Evolutionary conservation across 495 filamentous ascomycete species (phyloP), one percentile per base, ranked within the genome.

Genomic region (Monascus purpureus): DNA sequence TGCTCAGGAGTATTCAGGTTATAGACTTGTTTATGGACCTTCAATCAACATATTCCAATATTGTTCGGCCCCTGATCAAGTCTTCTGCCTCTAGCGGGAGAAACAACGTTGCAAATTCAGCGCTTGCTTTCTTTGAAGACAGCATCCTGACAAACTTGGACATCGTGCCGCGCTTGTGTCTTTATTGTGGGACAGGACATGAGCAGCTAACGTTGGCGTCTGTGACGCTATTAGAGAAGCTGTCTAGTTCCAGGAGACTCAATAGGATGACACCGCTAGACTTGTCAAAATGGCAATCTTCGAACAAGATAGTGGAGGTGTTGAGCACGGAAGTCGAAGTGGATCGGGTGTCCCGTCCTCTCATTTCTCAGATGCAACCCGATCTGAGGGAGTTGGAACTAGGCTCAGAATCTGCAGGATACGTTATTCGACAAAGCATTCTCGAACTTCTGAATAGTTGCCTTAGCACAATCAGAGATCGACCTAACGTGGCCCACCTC

Each of bases 41-140:
- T 33, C 90, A 99, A 53, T 73, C 82, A 6, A 96, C 88, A 6
- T 96, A 93, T 50, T 61, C 90, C 32, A 74, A 94, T 43, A 71
- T 95, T 13, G 77, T 95, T 11, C 74, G 77, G 17, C 82, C 87
- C 3, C 42, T 80, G 6, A 63, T 93, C 38, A 81, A 77, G 46
- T 51, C 52, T n/a, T 63, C 70, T 17, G 47, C 59, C 27, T 56
- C 41, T 30, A 54, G 49, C 17, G 57, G 47, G 33, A 59, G 57
- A 33, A 54, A 50, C 14, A 52, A 54, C 23, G 73, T 82, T 12
- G 69, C 75, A 1, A 87, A 87, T 45, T 68, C 73, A 6, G 67
- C 82, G 2, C 76, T 88, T 33, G 63, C 75, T 9, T 84, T 80
- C 1, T 86, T 96, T 47, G 92, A 99, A 52, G 92, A 96, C 41